Base-by-base conservation (phyloP, 805 yeast species). In the Debaryomyces prosopidis region DNA sequence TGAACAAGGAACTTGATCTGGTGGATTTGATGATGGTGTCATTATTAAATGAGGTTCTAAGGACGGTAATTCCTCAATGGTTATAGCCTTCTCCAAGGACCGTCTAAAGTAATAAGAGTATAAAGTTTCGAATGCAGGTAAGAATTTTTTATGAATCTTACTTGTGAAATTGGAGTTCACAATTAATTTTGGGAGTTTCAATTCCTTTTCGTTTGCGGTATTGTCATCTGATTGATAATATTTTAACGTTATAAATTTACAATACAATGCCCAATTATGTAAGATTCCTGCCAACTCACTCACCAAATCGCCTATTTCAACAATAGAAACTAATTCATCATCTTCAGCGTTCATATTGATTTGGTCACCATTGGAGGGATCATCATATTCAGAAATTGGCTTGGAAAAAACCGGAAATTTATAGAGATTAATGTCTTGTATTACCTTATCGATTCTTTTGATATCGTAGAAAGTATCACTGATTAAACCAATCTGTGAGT, bases 401-500 rank as follows among this genome's bases (percentile, higher is more conserved):
- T 40, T 45, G 12, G 50, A 46, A 11, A 72, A 53, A 2, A 58
- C 47, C 1, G 68, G 68, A 49, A 68, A 72, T 8, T 50, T 50
- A 60, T 88, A 87, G 16, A 69, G 59, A 17, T 71, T 68, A 40
- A 85, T 73, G 18, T 84, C 88, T 44, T 75, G 73, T 18, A 87
- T 53, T 7, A 77, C 59, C 48, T 79, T 74, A 23, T 76, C 82
- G 3, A 90, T 57, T 20, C 83, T 73, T 50, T 88, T 77, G 23
- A 80, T 76, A 54, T 91, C 97, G 69, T 84, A 79, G 57, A 88
- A 89, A 0, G 94, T 87, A 62, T 92, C 98, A 44, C 87, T 74
- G 3, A 94, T 87, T 36, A 94, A 71, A 5, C 96, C 95, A 19
- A 92, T 85, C 59, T 94, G 99, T n/a, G 91, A 75, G 59, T 94